Percentiles rank a stretch among this genome's conserved stretches.
Conservation (phyloP, 148 eudicot genomes). For the Chenopodium formosanum region DNA sequence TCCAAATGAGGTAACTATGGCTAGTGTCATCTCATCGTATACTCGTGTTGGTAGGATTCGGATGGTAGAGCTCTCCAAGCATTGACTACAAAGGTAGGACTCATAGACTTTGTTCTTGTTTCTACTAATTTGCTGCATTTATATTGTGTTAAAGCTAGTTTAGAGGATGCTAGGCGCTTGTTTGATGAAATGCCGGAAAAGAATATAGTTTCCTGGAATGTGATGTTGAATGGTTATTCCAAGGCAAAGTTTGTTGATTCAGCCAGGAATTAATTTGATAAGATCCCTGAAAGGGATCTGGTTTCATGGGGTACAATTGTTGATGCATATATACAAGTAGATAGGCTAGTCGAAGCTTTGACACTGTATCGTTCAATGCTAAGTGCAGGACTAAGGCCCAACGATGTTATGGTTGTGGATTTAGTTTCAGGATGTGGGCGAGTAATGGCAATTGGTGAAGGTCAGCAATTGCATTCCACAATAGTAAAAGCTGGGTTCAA, state of each 20-base stretch:
- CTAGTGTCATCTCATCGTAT: slow-evolving; percentile 62
- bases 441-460: slow-evolving; percentile 47
- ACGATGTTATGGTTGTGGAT: slow-evolving; percentile 79
- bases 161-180: slow-evolving; percentile 52
- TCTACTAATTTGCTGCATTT: slow-evolving; percentile 68
- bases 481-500: slow-evolving; percentile 57
- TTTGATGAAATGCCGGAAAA: slow-evolving; percentile 66
- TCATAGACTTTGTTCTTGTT: slow-evolving; percentile 50
- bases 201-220: slow-evolving; percentile 83
- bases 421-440: slow-evolving; percentile 69
- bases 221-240: slow-evolving; percentile 83
- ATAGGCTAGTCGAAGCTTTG: slow-evolving; percentile 61
- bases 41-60: slow-evolving; percentile 43
- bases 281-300: slow-evolving; percentile 56
- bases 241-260: slow-evolving; percentile 52
- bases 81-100: slow-evolving; percentile 58
- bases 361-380: slow-evolving; percentile 59
- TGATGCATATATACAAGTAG: slow-evolving; percentile 52
- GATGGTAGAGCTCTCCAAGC: slow-evolving; percentile 51
- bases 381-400: slow-evolving; percentile 49
- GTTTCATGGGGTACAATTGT: slow-evolving; percentile 88
- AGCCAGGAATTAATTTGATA: slow-evolving; percentile 66
- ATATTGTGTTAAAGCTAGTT: slow-evolving; percentile 50
- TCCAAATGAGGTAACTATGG: slow-evolving; percentile 75
- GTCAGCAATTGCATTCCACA: slow-evolving; percentile 66